These are phyloP conservation scores for Hygrocybe coccinea DNA, from an alignment of 768 basidiomycete species.

Conservation along the genomic window DNA sequence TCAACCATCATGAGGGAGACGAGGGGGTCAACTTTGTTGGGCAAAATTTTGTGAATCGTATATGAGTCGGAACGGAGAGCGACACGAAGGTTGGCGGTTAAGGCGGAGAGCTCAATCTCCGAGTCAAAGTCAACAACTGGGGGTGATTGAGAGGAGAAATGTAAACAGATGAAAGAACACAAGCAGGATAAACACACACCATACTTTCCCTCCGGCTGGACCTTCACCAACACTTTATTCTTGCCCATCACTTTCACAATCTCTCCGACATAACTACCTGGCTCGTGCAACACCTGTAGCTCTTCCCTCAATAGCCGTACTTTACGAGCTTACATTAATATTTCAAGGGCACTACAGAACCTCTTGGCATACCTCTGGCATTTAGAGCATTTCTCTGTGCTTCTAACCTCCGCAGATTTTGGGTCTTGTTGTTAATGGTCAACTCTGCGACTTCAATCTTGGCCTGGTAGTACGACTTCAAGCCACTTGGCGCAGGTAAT, in stretches of 20 bases:
- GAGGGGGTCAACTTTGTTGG: constrained; percentile 96
- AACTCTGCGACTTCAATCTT: constrained; percentile 94
- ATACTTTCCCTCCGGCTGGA: constrained; percentile 98
- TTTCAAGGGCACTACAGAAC: neutral
- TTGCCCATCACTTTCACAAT: constrained; percentile 99
- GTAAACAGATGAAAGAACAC: neutral
- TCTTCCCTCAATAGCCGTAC: constrained; percentile 90
- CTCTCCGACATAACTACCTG: constrained; percentile 96
- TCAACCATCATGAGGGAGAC: constrained; percentile 99
- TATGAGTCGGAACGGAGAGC: constrained; percentile 96
- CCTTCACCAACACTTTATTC: constrained; percentile 97
- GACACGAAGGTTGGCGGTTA: constrained; percentile 86
- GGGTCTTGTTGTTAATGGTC: constrained; percentile 91
- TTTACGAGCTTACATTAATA: constrained; percentile 24
- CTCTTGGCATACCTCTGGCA: constrained; percentile 64
- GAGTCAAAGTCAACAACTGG: constrained; percentile 90
- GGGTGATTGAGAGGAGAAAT: neutral
- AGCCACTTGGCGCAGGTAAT: constrained; percentile 50
- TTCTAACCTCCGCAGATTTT: constrained; percentile 91
- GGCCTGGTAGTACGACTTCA: constrained; percentile 89
- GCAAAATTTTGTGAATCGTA: constrained; percentile 92
- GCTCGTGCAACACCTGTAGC: constrained; percentile 87
- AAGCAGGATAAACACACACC: constrained; percentile 52
- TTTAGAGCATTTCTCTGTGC: constrained; percentile 97
- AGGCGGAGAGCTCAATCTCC: constrained; percentile 72